Percentiles rank a stretch among this genome's conserved stretches.
Evolutionary conservation across 78 protist species (phyloP).

Genomic region (Dictyostelium brefeldianum): DNA sequence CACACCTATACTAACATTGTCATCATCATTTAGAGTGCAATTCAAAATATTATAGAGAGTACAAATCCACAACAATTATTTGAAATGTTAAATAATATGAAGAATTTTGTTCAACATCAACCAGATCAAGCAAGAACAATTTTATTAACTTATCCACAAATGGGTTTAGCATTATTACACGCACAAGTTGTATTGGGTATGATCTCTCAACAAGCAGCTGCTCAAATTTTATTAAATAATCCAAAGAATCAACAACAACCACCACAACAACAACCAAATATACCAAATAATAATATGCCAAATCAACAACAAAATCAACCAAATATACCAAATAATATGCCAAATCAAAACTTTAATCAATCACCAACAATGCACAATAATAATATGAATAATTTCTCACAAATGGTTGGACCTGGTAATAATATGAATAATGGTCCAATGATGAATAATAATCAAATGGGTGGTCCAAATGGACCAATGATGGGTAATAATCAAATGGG

Average conservation of each 20-base stretch:
- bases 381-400: not conserved
- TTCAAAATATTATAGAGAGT: constrained; percentile 48
- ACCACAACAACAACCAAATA: not conserved
- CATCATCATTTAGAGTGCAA: not conserved
- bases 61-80: constrained; percentile 40
- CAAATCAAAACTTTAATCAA: not conserved
- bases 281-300: not conserved
- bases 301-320: not conserved
- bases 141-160: constrained; percentile 80
- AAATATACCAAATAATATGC: not conserved
- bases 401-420: constrained; percentile 20
- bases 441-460: not conserved
- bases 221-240: constrained; percentile 42
- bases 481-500: not conserved
- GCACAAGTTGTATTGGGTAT: constrained; percentile 73
- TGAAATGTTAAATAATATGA: constrained; percentile 49
- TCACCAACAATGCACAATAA: constrained; percentile 24
- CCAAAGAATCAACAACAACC: constrained; percentile 32
- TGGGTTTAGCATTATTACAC: constrained; percentile 84
- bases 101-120: constrained; percentile 44
- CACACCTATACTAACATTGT: not conserved
- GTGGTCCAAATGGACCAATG: not conserved
- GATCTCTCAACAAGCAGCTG: constrained; percentile 59
- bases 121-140: constrained; percentile 85
- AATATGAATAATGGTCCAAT: not conserved